phyloP scores from a whole-genome alignment of 2,329 filamentous ascomycete species.

The Alternaria sp. region DNA sequence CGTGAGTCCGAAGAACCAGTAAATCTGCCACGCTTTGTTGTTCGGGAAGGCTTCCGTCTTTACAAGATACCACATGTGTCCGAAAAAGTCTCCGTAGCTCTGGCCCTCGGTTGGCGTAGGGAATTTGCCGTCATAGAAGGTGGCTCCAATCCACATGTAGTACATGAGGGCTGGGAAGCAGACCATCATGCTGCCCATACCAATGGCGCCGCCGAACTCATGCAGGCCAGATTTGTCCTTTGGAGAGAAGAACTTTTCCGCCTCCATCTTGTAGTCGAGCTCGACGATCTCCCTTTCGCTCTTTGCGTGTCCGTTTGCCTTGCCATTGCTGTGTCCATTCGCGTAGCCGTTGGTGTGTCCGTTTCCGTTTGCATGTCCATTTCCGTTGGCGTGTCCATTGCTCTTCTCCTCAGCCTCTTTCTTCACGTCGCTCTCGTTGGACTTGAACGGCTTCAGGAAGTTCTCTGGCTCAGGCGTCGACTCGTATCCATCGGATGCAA shows the following conservation, averaged over 20 bases:
- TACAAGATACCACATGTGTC: slow-evolving; percentile 74
- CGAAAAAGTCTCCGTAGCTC: slow-evolving; percentile 73
- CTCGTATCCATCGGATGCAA: slow-evolving; percentile 38
- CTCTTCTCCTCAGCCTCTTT: slow-evolving; percentile 33
- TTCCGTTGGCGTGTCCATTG: slow-evolving; percentile 48
- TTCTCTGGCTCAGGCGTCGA: slow-evolving; percentile 48
- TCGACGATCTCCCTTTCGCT: slow-evolving; percentile 24
- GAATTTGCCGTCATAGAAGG: slow-evolving; percentile 86
- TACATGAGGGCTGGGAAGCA: slow-evolving; percentile 96
- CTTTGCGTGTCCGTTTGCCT: slow-evolving; percentile 48
- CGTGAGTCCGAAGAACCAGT: slow-evolving; percentile 91
- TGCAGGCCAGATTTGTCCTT: slow-evolving; percentile 61
- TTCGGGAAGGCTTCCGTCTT: slow-evolving; percentile 88
- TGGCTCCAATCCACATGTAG: slow-evolving; percentile 98
- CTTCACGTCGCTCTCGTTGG: slow-evolving; percentile 9
- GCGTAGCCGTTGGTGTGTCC: slow-evolving; percentile 36
- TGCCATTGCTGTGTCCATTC: slow-evolving; percentile 30
- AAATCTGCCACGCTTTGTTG: slow-evolving; percentile 85
- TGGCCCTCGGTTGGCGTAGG: slow-evolving; percentile 73
- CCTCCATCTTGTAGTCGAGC: slow-evolving; percentile 36
- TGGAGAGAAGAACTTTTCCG: slow-evolving; percentile 46
- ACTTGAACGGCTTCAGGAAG: slow-evolving; percentile 20
- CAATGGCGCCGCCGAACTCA: slow-evolving; percentile 90
- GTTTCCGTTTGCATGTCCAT: slow-evolving; percentile 37
- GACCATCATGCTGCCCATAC: slow-evolving; percentile 85